phyloP scores from a whole-genome alignment of 2,329 filamentous ascomycete genomes.

The Exophiala dermatitidis region DNA sequence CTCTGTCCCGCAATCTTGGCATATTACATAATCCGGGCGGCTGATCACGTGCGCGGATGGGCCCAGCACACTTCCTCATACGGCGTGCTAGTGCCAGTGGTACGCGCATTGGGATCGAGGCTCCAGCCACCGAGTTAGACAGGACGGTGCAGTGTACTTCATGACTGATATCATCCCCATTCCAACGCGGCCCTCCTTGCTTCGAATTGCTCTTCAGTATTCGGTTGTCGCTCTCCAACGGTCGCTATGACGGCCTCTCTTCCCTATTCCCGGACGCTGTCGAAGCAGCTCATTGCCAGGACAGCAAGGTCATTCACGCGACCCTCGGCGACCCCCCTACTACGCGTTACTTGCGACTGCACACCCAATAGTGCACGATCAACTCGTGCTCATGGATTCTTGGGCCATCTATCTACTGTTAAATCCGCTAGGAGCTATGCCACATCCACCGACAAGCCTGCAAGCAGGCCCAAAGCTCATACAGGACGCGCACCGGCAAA shows the following conservation, averaged over 20 bases:
- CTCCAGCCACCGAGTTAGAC: constrained; percentile 15
- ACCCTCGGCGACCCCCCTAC: constrained; percentile 15
- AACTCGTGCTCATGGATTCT: neutral
- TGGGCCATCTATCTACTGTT: constrained; percentile 24
- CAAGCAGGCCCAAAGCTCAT: constrained; percentile 30
- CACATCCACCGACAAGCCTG: constrained; percentile 27
- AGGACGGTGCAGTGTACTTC: neutral
- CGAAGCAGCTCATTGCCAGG: constrained; percentile 19
- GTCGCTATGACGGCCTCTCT: constrained; percentile 20
- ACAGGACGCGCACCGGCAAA: constrained; percentile 29
- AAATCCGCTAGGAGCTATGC: constrained; percentile 28
- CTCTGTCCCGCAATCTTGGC: neutral
- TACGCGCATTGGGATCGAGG: constrained; percentile 2
- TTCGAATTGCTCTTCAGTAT: constrained; percentile 4
- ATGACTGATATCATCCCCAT: constrained; percentile 10
- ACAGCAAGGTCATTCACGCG: constrained; percentile 24
- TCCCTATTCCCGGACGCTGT: constrained; percentile 18
- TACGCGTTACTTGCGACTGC: constrained; percentile 24
- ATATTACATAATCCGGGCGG: neutral
- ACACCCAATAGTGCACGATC: constrained; percentile 19
- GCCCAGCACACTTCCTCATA: too few relatives aligned
- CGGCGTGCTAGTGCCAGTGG: neutral
- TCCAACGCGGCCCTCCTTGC: constrained; percentile 11
- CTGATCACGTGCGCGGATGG: neutral
- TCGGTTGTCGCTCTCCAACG: constrained; percentile 2